Conservation (phyloP, 2,329 filamentous ascomycete genomes). For the Penicillium sp. region DNA sequence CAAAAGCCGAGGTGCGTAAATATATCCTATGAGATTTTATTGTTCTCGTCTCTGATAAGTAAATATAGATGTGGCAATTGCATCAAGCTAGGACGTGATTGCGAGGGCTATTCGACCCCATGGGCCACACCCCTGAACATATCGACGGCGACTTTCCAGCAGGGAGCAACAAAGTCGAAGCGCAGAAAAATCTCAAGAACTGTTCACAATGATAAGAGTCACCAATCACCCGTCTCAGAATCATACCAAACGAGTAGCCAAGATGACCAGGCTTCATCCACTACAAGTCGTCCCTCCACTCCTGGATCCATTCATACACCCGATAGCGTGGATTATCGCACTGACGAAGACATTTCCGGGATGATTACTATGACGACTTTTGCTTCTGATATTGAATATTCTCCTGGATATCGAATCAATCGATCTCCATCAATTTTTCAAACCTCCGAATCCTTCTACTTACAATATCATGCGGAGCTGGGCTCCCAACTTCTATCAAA, state of each 20-base stretch:
- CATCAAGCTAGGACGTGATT: slow-evolving; percentile 29
- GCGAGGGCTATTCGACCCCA: slow-evolving; percentile 36
- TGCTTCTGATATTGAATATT: not conserved
- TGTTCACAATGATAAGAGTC: not conserved
- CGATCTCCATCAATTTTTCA: not conserved
- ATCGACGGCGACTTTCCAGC: slow-evolving; percentile 26
- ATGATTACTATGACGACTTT: not conserved
- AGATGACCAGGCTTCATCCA: not conserved
- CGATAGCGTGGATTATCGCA: not conserved
- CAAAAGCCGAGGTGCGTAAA: slow-evolving; percentile 29
- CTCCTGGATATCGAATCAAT: not conserved
- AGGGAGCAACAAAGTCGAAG: slow-evolving; percentile 18
- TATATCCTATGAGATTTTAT: not conserved
- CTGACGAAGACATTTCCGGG: not conserved
- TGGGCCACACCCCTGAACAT: slow-evolving; percentile 34
- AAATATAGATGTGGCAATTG: slow-evolving; percentile 30
- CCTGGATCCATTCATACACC: not conserved
- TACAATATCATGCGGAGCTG: slow-evolving; percentile 35
- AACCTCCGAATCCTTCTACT: slow-evolving; percentile 30
- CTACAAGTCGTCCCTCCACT: not conserved
- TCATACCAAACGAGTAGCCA: not conserved
- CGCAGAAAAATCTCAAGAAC: slow-evolving; percentile 19
- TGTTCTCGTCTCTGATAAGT: not conserved
- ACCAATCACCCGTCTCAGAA: not conserved
- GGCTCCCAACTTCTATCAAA: slow-evolving; percentile 33